Evolutionary conservation across 768 basidiomycete genomes (phyloP).

Genomic region (Termitomyces sp.): DNA sequence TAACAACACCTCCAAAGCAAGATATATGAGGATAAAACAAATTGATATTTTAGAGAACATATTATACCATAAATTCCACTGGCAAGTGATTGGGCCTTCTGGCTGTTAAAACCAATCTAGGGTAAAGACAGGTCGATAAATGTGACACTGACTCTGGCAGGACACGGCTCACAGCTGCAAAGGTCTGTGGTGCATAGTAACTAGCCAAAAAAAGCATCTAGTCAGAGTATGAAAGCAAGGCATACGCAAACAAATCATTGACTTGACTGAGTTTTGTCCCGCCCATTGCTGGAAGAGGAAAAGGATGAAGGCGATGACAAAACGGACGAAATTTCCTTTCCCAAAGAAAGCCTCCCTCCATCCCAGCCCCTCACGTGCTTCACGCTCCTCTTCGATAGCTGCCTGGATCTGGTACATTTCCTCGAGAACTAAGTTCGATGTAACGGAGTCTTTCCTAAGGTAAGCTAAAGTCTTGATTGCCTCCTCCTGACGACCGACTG

Average conservation of each 20-base stretch:
- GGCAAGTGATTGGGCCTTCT: constrained; percentile 60
- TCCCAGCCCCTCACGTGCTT: constrained; percentile 60
- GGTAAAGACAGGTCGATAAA: neutral
- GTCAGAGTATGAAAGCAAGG: neutral
- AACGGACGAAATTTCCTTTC: constrained; percentile 79
- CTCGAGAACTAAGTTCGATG: constrained; percentile 42
- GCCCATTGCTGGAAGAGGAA: constrained; percentile 84
- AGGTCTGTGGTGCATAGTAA: constrained; percentile 76
- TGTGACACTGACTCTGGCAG: too few species aligned
- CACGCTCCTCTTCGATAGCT: constrained; percentile 70
- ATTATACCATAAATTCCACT: constrained; percentile 59
- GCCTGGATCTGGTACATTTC: constrained; percentile 83
- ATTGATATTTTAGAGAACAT: neutral
- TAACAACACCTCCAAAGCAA: constrained; percentile 43
- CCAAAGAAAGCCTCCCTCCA: constrained; percentile 73
- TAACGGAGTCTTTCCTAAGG: constrained; percentile 45
- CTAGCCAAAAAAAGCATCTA: constrained; percentile 18
- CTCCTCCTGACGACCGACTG: constrained; percentile 50
- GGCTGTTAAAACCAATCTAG: constrained; percentile 59
- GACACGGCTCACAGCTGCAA: constrained; percentile 35
- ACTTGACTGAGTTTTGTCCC: constrained; percentile 79
- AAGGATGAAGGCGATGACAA: constrained; percentile 77
- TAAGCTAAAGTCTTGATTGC: constrained; percentile 62
- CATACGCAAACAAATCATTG: constrained; percentile 9
- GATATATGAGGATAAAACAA: too few species aligned